Conservation (phyloP, 352 stramenopile genomes). For the Phytophthora boehmeriae region DNA sequence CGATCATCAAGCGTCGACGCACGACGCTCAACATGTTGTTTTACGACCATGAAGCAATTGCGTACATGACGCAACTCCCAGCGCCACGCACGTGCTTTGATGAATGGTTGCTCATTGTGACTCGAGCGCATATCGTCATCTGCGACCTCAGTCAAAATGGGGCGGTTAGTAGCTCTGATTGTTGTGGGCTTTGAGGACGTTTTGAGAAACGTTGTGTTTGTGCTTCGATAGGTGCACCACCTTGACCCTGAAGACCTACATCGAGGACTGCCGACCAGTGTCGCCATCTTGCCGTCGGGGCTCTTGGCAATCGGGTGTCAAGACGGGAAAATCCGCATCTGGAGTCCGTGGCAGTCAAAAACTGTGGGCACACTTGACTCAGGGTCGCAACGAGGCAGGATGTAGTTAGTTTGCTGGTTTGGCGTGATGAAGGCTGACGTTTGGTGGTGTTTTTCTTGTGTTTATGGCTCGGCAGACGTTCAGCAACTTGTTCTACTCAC, state of each 20-base stretch:
- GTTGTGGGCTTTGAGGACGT: neutral
- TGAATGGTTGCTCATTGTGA: slow-evolving; percentile 72
- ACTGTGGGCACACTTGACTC: slow-evolving; percentile 70
- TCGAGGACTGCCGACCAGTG: slow-evolving; percentile 58
- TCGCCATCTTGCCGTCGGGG: slow-evolving; percentile 64
- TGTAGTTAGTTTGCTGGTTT: neutral
- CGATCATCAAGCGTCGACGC: slow-evolving; percentile 54
- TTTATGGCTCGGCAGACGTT: slow-evolving; percentile 44
- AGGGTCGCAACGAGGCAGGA: slow-evolving; percentile 50
- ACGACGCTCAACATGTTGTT: slow-evolving; percentile 69
- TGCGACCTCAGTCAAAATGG: slow-evolving; percentile 75
- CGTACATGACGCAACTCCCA: slow-evolving; percentile 43
- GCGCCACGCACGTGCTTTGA: slow-evolving; percentile 65
- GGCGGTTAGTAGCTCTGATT: slow-evolving; percentile 29
- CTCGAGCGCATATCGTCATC: slow-evolving; percentile 63
- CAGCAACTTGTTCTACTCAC: slow-evolving; percentile 71
- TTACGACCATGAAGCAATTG: slow-evolving; percentile 76
- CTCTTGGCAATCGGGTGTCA: slow-evolving; percentile 76
- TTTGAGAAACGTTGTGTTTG: neutral
- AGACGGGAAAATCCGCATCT: slow-evolving; percentile 78
- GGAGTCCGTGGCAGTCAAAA: slow-evolving; percentile 63
- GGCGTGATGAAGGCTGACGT: neutral
- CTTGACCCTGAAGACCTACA: slow-evolving; percentile 62
- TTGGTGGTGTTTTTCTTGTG: neutral
- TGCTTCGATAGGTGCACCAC: slow-evolving; percentile 29